Percentiles rank a stretch among this genome's conserved stretches.
These are phyloP conservation scores for Nosema muscidifuracis DNA, from an alignment of 371 early-diverging fungal genomes.

Conservation along the genomic window DNA sequence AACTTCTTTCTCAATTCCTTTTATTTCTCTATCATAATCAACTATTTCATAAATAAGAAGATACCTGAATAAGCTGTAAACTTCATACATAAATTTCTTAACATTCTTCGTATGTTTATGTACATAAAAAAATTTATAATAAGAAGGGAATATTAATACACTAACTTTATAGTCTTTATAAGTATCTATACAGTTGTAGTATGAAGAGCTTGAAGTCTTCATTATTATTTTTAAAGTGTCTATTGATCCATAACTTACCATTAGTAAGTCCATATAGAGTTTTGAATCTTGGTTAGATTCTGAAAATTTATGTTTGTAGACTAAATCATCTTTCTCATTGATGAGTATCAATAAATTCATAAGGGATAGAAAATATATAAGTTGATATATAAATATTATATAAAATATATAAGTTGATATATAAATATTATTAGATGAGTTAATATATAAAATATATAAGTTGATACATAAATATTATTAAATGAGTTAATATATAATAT, in stretches of 20 bases:
- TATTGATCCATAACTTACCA: slow-evolving; percentile 27
- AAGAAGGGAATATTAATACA: slow-evolving; percentile 17
- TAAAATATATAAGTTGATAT: too few relatives aligned
- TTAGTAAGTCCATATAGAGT: slow-evolving; percentile 9
- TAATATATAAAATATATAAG: too few relatives aligned
- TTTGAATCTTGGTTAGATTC: not conserved
- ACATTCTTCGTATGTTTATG: slow-evolving; percentile 1
- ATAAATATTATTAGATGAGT: too few relatives aligned
- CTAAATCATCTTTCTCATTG: slow-evolving; percentile 26
- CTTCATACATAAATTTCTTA: slow-evolving; percentile 10
- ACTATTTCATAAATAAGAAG: not conserved
- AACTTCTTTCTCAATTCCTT: not conserved
- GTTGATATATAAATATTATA: not conserved
- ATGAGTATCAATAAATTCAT: slow-evolving; percentile 18
- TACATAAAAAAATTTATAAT: slow-evolving; percentile 17
- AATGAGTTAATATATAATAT: too few relatives aligned
- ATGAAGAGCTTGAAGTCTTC: not conserved
- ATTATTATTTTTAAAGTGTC: slow-evolving; percentile 7
- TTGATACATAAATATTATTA: too few relatives aligned
- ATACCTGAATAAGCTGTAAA: not conserved
- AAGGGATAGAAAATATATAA: not conserved
- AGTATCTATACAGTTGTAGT: slow-evolving; percentile 19
- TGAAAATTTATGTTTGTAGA: slow-evolving; percentile 12
- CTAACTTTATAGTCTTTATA: slow-evolving; percentile 14
- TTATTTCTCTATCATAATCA: not conserved